Evolutionary conservation across 352 stramenopile species (phyloP).

Genomic region (Halophytophthora polymorphica): DNA sequence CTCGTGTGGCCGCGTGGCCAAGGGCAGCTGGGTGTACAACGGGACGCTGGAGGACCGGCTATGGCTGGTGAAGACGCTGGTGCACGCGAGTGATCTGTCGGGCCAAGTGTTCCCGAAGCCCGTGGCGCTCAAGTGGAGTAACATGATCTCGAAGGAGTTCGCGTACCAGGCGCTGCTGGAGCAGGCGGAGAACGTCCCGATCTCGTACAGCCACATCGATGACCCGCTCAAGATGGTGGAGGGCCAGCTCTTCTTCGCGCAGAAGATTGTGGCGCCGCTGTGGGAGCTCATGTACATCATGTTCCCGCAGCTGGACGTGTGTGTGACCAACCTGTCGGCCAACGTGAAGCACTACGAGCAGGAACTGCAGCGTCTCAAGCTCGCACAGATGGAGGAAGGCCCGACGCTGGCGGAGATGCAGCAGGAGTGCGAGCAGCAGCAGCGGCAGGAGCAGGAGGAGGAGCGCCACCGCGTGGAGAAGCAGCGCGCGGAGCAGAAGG

Average conservation of each 20-base stretch:
- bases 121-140: constrained; percentile 89
- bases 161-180: constrained; percentile 82
- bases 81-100: constrained; percentile 85
- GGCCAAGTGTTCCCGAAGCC: constrained; percentile 85
- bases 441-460: constrained; percentile 14
- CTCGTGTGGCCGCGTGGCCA: constrained; percentile 26
- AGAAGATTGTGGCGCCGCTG: constrained; percentile 78
- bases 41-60: constrained; percentile 74
- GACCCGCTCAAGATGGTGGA: constrained; percentile 85
- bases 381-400: constrained; percentile 20
- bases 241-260: constrained; percentile 81
- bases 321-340: constrained; percentile 57
- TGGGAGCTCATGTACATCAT: constrained; percentile 76
- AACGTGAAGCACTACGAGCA: constrained; percentile 85
- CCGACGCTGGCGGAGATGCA: constrained; percentile 10
- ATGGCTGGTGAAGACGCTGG: constrained; percentile 81
- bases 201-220: constrained; percentile 80
- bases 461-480: constrained; percentile 9
- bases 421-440: constrained; percentile 21
- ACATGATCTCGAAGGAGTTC: constrained; percentile 90
- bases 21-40: constrained; percentile 56
- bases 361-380: constrained; percentile 67
- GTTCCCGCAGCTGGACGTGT: constrained; percentile 68
- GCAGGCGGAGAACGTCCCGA: constrained; percentile 69
- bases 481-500: constrained; percentile 1